A percentile compares a stretch with the other conserved stretches of the same genome.
Evolutionary conservation across 2,329 filamentous ascomycete species (phyloP).

Genomic region (Lasiodiplodia hormozganensis): DNA sequence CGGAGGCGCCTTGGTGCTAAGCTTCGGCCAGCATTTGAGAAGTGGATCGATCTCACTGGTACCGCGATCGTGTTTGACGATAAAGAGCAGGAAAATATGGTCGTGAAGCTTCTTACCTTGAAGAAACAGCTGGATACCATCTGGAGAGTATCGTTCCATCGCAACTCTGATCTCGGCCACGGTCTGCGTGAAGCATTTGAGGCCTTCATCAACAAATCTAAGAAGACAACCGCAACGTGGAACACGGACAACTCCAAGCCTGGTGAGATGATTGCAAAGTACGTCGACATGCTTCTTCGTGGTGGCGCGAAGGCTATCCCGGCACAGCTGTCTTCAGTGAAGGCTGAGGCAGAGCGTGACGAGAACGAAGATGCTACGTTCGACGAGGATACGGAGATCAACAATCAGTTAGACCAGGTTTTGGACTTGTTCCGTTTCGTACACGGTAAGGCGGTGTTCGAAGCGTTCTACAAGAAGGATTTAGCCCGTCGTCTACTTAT

Average conservation of each 20-base stretch:
- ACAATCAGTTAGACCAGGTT: slow-evolving; percentile 89
- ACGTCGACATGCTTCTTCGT: slow-evolving; percentile 87
- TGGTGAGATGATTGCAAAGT: slow-evolving; percentile 98
- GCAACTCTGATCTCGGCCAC: slow-evolving; percentile 78
- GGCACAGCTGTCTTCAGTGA: slow-evolving; percentile 66
- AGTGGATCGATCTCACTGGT: slow-evolving; percentile 79
- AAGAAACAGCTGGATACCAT: slow-evolving; percentile 80
- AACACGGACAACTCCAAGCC: slow-evolving; percentile 89
- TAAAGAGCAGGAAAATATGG: slow-evolving; percentile 82
- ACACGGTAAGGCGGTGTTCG: slow-evolving; percentile 95
- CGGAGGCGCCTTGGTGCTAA: slow-evolving; percentile 73
- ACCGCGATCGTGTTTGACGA: slow-evolving; percentile 80
- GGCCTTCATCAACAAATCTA: slow-evolving; percentile 87
- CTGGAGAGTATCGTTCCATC: slow-evolving; percentile 77
- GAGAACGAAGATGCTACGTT: slow-evolving; percentile 69
- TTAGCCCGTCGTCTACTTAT: slow-evolving; percentile 88
- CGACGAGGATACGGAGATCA: slow-evolving; percentile 91
- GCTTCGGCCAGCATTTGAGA: slow-evolving; percentile 75
- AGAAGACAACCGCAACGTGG: slow-evolving; percentile 74
- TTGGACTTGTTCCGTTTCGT: slow-evolving; percentile 96
- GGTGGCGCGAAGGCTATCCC: slow-evolving; percentile 87
- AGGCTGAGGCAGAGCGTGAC: slow-evolving; percentile 65
- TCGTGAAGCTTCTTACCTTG: slow-evolving; percentile 79
- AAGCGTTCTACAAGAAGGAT: slow-evolving; percentile 99
- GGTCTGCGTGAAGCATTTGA: slow-evolving; percentile 85